Base-by-base conservation (phyloP, 140 eudicot genomes). In the Anethum foeniculum region DNA sequence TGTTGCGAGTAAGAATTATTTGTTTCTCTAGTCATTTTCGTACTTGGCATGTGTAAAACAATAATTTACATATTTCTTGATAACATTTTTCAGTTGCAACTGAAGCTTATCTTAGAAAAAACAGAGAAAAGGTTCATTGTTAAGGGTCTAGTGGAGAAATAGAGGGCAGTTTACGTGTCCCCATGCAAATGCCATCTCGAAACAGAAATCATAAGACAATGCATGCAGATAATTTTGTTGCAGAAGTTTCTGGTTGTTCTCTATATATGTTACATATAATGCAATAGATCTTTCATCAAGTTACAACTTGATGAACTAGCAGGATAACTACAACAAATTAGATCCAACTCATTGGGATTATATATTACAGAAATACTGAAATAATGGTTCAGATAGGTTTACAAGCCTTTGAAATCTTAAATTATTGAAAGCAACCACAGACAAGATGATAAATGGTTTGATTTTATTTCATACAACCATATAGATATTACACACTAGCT, bases 391-490 rank as follows among this genome's bases (percentile, higher is more conserved):
- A 23, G 10, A 23, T 5, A 41, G 77, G 77, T 41, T 73, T 73
- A 73, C 77, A 73, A 73, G 34, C 77, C 28, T 2, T 0, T 27
- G 41, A 67, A 25, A 56, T 56, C 28, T 56, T 69, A n/a, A 30
- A 69, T 13, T 13, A 30, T 30, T 11, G 11, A 2, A 34, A 32
- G 46, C 44, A 69, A 69, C 23, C 21, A 16, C 36, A 11, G 25
- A 32, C 41, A 34, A 69, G 71, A 62, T 38, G 47, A 41, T 41
- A 41, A 19, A 32, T 73, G 51, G 77, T 73, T n/a, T 19, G 34
- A 9, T 73, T 72, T 72, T 73, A 73, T 73, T 73, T 73, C 77
- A 73, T 3, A 73, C 77, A 73, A 73, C 9, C 54, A 19, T 21
- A 43, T 19, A 23, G 27, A 73, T 73, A 38, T 43, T 44, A 38